A percentile compares a stretch with the other conserved stretches of the same genome.
Conservation (phyloP, 73 alveolate species). For the Symbiodinium natans region DNA sequence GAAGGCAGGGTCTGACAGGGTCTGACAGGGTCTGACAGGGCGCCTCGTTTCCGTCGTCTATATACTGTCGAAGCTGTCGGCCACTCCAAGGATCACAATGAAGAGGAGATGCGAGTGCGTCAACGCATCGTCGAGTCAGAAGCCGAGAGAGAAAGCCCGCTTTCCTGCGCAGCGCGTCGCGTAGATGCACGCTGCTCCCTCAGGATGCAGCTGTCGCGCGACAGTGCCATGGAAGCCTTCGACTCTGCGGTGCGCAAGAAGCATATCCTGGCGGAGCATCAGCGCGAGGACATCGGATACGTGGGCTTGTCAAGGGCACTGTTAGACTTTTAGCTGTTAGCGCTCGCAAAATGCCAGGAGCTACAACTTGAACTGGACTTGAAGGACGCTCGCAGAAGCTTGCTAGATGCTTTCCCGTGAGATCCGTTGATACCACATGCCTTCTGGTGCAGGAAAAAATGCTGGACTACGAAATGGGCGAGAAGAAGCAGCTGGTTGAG, state of each 20-base stretch:
- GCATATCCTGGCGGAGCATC: constrained; percentile 86
- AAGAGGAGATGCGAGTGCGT: constrained; percentile 77
- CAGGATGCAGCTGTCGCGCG: constrained; percentile 90
- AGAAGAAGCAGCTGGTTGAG: constrained; percentile 55
- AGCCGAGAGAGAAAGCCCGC: neutral
- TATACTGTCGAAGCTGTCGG: neutral
- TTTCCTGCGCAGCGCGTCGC: neutral
- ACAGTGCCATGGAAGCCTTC: constrained; percentile 69
- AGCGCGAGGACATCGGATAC: constrained; percentile 66
- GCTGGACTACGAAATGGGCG: constrained; percentile 37
- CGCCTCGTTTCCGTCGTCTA: neutral
- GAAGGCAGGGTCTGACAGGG: constrained; percentile 11
- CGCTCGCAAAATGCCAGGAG: constrained; percentile 19
- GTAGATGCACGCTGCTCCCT: neutral
- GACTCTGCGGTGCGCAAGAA: constrained; percentile 70
- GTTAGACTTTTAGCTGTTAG: too few relatives aligned
- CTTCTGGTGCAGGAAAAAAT: constrained; percentile 13
- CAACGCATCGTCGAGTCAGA: constrained; percentile 61
- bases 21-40: neutral
- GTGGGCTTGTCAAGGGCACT: neutral
- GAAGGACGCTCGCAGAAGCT: neutral
- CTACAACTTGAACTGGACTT: constrained; percentile 49
- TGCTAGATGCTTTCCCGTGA: neutral
- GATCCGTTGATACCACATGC: neutral
- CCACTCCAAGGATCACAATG: constrained; percentile 49